These are phyloP conservation scores for Aspergillus clavatus DNA, from an alignment of 2,329 filamentous ascomycete species.

Conservation along the genomic window DNA sequence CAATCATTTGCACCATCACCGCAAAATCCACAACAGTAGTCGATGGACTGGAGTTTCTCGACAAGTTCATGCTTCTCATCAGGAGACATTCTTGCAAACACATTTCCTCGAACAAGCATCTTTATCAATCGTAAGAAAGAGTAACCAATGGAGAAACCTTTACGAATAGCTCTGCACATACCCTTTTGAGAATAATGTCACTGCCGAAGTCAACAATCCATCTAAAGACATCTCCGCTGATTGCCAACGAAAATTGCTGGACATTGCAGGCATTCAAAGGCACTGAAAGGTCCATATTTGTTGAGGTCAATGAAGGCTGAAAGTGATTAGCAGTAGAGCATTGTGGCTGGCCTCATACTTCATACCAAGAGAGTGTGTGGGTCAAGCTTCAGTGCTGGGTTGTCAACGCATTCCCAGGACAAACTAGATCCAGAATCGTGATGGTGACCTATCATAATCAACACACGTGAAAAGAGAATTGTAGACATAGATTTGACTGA, in stretches of 20 bases:
- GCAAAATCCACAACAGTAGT: constrained; percentile 93
- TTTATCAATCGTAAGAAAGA: constrained; percentile 30
- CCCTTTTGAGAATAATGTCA: constrained; percentile 68
- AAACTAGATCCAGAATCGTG: constrained; percentile 69
- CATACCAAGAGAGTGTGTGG: constrained; percentile 66
- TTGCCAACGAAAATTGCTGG: constrained; percentile 79
- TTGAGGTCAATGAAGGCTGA: constrained; percentile 65
- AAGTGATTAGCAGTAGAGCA: constrained; percentile 10
- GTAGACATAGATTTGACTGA: constrained; percentile 27
- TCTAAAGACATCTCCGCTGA: constrained; percentile 90
- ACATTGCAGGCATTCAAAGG: constrained; percentile 80
- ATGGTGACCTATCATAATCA: constrained; percentile 53
- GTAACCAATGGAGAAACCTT: not conserved
- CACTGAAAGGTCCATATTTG: constrained; percentile 71
- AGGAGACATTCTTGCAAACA: constrained; percentile 97
- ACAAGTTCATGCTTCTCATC: constrained; percentile 98
- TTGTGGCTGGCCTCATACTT: not conserved
- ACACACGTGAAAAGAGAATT: not conserved
- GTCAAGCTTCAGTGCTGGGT: constrained; percentile 71
- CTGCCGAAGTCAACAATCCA: constrained; percentile 92
- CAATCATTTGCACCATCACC: constrained; percentile 98
- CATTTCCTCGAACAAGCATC: constrained; percentile 86
- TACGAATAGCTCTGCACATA: constrained; percentile 32
- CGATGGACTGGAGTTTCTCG: constrained; percentile 92
- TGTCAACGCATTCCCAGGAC: constrained; percentile 92